Evolutionary conservation across 306 rosid genomes (phyloP).

Genomic region (Argentina anserina): DNA sequence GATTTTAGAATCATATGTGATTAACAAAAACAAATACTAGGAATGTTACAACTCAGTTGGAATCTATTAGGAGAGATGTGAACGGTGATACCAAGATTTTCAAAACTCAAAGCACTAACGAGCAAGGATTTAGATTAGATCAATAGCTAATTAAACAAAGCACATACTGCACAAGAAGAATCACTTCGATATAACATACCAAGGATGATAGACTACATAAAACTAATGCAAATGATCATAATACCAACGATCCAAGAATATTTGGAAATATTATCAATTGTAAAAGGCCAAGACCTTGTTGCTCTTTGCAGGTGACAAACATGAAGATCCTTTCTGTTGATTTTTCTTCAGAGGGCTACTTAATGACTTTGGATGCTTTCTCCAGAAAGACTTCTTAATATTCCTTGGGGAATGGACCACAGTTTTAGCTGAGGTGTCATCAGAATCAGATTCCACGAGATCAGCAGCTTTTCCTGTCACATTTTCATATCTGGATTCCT

Average conservation of each 20-base stretch:
- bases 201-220: neutral
- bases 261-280: neutral
- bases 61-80: neutral
- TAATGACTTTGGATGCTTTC: constrained; percentile 41
- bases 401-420: constrained; percentile 19
- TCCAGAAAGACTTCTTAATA: constrained; percentile 18
- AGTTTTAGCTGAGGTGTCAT: constrained; percentile 33
- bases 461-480: constrained; percentile 28
- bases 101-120: neutral
- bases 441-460: constrained; percentile 34
- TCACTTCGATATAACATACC: neutral
- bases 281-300: constrained; percentile 39
- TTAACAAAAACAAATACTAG: neutral
- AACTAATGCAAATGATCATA: neutral
- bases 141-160: neutral
- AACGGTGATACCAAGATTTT: neutral
- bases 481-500: constrained; percentile 37
- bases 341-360: constrained; percentile 39
- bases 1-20: neutral
- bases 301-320: constrained; percentile 28
- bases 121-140: neutral
- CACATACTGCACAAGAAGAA: neutral
- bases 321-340: constrained; percentile 34
- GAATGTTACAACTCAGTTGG: neutral
- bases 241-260: neutral